Evolutionary conservation across 176 grass and related monocot genomes (phyloP).

Genomic region (Hordeum marinum): DNA sequence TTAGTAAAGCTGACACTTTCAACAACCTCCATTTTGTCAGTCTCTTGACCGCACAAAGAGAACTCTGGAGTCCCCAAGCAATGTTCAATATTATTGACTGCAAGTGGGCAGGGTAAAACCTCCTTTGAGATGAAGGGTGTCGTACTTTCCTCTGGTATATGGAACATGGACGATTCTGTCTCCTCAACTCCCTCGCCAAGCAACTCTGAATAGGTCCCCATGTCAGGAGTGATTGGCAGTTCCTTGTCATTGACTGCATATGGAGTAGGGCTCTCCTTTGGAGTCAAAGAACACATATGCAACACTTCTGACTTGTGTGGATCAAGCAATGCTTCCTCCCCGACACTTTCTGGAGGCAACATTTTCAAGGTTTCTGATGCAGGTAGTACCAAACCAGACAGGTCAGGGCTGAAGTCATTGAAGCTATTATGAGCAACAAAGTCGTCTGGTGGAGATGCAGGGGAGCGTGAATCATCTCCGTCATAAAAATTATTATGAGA

Average conservation of each 20-base stretch:
- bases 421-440: neutral
- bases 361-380: neutral
- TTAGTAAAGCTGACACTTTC: neutral
- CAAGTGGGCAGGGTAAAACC: neutral
- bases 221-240: neutral
- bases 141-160: neutral
- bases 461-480: neutral
- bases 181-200: neutral
- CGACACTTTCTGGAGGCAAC: neutral
- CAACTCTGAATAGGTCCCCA: neutral
- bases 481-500: constrained; percentile 10
- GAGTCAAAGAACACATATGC: neutral
- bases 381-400: neutral
- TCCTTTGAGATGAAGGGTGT: neutral
- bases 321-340: neutral
- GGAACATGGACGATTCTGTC: neutral
- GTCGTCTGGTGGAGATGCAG: neutral
- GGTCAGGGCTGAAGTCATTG: neutral
- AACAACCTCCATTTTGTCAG: neutral
- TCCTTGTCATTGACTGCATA: neutral
- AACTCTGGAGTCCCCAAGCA: neutral
- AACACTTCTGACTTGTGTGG: neutral
- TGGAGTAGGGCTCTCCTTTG: neutral
- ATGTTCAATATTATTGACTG: neutral
- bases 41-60: neutral